Base-by-base conservation (phyloP, 2,329 filamentous ascomycete species). In the Stachybotrys chlorohalonatus region DNA sequence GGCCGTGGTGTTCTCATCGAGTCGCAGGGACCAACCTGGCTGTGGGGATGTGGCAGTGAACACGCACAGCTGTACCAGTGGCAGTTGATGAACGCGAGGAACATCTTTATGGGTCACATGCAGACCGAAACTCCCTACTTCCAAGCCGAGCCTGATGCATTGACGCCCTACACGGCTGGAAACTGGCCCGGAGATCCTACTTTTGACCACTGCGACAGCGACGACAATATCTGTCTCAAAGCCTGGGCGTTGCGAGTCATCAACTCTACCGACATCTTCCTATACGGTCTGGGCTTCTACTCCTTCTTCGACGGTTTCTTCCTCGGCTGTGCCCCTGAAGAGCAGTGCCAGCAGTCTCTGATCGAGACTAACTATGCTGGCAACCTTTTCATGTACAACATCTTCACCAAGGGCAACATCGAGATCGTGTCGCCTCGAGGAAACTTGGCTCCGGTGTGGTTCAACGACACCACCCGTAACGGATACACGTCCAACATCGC, bases 241-340 rank as follows among this genome's bases (percentile, higher is more conserved):
- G 74, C 82, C 1, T 82, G 78, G 77, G 82, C 79, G 54, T 67
- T 85, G n/a, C 77, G 80, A 30, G 70, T 85, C 31, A 64, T 77
- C 53, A 72, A 79, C 57, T 79, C 76, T 2, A 68, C 67, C 1
- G 72, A 82, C 48, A 60, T 82, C 16, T 74, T 71, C 60, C 65
- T 82, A 58, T 81, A 77, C 59, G 77, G 79, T 8, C 79, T 74
- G 6, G 81, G 81, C n/a, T 65, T 83, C 16, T 84, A 83, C 70
- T 77, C 72, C 53, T 84, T 83, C 72, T 84, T 83, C 64, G 75
- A 82, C 65, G 86, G 88, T 73, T 89, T 89, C 54, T 78, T 81
- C 67, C 84, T 83, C 16, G 50, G 50, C 3, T 52, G 50, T 45
- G 15, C 50, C 31, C 3, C 7, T 82, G 36, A 42, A 24, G 46